Evolutionary conservation across 371 early-diverging fungal species (phyloP).

Genomic region (Mucor plumbeus): DNA sequence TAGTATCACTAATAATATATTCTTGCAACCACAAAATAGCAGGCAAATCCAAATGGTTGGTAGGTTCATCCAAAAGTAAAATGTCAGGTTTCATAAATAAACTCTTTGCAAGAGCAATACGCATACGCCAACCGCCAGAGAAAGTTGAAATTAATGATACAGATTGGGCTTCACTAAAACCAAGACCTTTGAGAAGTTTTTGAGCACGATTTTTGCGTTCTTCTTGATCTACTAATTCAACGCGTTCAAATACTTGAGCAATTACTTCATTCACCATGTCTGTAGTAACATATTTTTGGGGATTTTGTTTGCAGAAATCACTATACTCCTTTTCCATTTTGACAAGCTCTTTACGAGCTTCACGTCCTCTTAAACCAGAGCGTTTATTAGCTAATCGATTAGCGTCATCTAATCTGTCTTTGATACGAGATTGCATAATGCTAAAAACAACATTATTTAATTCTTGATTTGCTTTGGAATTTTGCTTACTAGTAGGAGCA

Average conservation of each 20-base stretch:
- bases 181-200: slow-evolving; percentile 65
- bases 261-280: slow-evolving; percentile 66
- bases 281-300: slow-evolving; percentile 47
- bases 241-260: slow-evolving; percentile 54
- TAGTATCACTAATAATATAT: slow-evolving; percentile 63
- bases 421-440: slow-evolving; percentile 39
- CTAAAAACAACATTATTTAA: slow-evolving; percentile 35
- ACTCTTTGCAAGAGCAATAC: slow-evolving; percentile 83
- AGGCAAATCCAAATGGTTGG: slow-evolving; percentile 83
- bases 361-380: slow-evolving; percentile 80
- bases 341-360: slow-evolving; percentile 67
- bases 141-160: slow-evolving; percentile 55
- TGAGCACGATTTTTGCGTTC: slow-evolving; percentile 64
- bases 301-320: slow-evolving; percentile 42
- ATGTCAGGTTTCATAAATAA: slow-evolving; percentile 79
- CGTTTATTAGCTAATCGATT: slow-evolving; percentile 74
- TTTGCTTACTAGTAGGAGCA: neutral
- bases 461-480: slow-evolving; percentile 19
- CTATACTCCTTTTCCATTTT: slow-evolving; percentile 57
- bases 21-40: slow-evolving; percentile 82
- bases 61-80: slow-evolving; percentile 90
- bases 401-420: slow-evolving; percentile 54
- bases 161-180: slow-evolving; percentile 57
- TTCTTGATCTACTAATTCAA: slow-evolving; percentile 51
- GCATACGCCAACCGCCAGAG: slow-evolving; percentile 92